These are phyloP conservation scores for Veloporphyrellus conicus DNA, from an alignment of 1,284 basidiomycete genomes.

Conservation along the genomic window DNA sequence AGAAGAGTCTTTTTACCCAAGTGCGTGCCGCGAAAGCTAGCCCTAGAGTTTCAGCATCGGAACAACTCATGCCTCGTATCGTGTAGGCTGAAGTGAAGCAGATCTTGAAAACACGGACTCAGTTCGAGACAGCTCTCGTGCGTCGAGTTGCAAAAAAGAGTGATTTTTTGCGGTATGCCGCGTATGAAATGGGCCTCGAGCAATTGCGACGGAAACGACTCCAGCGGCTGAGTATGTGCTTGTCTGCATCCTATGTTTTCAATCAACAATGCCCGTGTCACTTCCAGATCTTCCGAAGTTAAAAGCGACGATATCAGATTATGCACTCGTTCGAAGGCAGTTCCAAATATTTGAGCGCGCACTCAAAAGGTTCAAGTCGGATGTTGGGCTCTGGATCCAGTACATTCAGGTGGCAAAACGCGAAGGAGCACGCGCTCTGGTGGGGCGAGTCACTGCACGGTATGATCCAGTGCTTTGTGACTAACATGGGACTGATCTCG, in stretches of 20 bases:
- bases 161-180: conserved; percentile 88
- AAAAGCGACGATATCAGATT: conserved; percentile 72
- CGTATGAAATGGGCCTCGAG: conserved; percentile 90
- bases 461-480: conserved; percentile 32
- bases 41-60: too few relatives aligned
- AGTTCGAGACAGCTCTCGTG: conserved; percentile 80
- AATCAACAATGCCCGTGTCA: not conserved
- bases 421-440: conserved; percentile 76
- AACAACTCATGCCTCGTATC: conserved; percentile 1
- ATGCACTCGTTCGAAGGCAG: conserved; percentile 76
- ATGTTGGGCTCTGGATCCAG: conserved; percentile 83
- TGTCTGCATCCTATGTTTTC: conserved; percentile 2
- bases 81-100: conserved; percentile 63
- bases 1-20: conserved; percentile 83
- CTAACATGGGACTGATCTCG: conserved; percentile 8
- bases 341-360: conserved; percentile 91
- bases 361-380: conserved; percentile 82
- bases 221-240: conserved; percentile 65
- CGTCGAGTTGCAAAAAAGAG: conserved; percentile 79
- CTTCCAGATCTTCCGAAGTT: conserved; percentile 46
- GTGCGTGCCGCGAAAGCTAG: conserved; percentile 40
- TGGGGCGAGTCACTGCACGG: conserved; percentile 75
- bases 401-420: conserved; percentile 83
- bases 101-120: conserved; percentile 82
- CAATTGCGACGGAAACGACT: conserved; percentile 72